These are phyloP conservation scores for Spencermartinsiella ligniputridi DNA, from an alignment of 1,139 yeast genomes.

Conservation along the genomic window DNA sequence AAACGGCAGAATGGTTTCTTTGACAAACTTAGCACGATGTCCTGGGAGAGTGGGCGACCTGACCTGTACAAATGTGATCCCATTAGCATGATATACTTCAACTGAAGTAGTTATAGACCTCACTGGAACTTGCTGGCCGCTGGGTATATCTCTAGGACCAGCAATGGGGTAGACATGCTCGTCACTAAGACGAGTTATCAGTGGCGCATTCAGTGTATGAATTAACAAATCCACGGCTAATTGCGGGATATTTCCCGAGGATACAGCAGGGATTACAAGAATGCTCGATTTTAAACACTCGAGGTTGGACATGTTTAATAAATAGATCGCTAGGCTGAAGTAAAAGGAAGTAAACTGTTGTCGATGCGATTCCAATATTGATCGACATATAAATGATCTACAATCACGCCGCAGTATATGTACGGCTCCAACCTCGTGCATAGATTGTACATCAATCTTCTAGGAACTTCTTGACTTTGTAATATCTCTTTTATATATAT, in stretches of 20 bases:
- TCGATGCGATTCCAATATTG: neutral
- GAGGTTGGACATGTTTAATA: neutral
- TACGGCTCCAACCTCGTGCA: too few species aligned
- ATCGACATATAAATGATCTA: neutral
- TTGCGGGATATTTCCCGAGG: conserved; percentile 90
- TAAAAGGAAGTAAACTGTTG: too few species aligned
- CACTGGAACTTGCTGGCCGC: conserved; percentile 9
- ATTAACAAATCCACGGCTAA: conserved; percentile 68
- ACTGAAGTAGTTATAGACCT: conserved; percentile 36
- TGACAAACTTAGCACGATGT: conserved; percentile 47
- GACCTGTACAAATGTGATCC: conserved; percentile 63
- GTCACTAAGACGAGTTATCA: conserved; percentile 55
- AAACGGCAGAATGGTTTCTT: conserved; percentile 51
- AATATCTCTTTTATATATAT: too few species aligned
- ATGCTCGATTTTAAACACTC: conserved; percentile 10
- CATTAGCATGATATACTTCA: conserved; percentile 39
- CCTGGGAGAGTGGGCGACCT: conserved; percentile 80
- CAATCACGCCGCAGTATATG: neutral
- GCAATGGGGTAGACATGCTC: conserved; percentile 72
- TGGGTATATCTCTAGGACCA: conserved; percentile 62
- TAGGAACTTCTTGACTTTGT: neutral
- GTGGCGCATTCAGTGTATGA: conserved; percentile 52
- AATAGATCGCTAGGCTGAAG: too few species aligned
- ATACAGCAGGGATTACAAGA: conserved; percentile 69
- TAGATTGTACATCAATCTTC: too few species aligned